Conservation (phyloP, 768 basidiomycete species). For the Mycena crocata region DNA sequence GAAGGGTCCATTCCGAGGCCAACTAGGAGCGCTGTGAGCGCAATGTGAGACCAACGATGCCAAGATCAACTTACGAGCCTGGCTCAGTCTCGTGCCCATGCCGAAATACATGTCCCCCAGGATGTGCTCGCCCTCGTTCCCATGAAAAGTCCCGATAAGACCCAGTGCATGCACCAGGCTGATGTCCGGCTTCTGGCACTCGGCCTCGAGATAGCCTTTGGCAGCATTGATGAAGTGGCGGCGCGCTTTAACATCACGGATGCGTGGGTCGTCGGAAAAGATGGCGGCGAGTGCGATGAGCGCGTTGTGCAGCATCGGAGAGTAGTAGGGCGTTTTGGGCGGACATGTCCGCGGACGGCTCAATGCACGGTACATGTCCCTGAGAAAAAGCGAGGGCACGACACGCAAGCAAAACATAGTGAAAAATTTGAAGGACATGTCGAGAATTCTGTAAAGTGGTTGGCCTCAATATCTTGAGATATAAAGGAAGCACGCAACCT, state of each 20-base stretch:
- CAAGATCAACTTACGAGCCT: conserved; percentile 13
- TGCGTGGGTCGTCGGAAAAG: conserved; percentile 35
- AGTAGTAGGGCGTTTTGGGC: conserved; percentile 55
- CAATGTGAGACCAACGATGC: not conserved
- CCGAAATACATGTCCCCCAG: conserved; percentile 35
- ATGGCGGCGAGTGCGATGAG: conserved; percentile 43
- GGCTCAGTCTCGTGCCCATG: conserved; percentile 18
- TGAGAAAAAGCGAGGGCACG: conserved; percentile 53
- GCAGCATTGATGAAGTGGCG: conserved; percentile 30
- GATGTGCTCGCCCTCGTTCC: conserved; percentile 28
- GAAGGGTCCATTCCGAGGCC: conserved; percentile 55
- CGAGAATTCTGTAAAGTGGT: conserved; percentile 43
- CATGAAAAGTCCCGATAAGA: conserved; percentile 35
- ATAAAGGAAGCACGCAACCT: conserved; percentile 19
- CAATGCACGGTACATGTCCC: conserved; percentile 55
- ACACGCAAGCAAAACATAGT: conserved; percentile 53
- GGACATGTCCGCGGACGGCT: conserved; percentile 38
- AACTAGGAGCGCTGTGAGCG: conserved; percentile 37
- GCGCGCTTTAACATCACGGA: conserved; percentile 31
- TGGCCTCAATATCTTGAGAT: not conserved
- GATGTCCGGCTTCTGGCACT: conserved; percentile 34
- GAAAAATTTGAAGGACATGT: conserved; percentile 52
- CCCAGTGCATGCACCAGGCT: conserved; percentile 37
- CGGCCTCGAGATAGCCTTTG: conserved; percentile 27
- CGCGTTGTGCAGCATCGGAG: conserved; percentile 65